Base-by-base conservation (phyloP, 257 asterid genomes). In the Solanum medicagineum region DNA sequence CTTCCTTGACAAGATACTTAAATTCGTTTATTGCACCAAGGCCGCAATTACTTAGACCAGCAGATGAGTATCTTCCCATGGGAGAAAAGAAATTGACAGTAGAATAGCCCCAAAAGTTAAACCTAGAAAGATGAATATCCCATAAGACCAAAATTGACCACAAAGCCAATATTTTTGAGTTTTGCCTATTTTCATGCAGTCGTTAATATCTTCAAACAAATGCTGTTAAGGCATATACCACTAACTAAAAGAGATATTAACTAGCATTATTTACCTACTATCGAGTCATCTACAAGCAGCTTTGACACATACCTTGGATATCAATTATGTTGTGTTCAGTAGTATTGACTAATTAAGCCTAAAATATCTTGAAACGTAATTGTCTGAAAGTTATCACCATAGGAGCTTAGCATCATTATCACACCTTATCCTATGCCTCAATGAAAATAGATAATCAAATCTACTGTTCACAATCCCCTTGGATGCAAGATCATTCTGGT, bases 31-130 rank as follows among this genome's bases (percentile, higher is more conserved):
- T 93, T 66, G 98, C 96, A 54, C 93, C 96, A 47, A 87, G 86
- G 73, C 98, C 97, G 68, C 88, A 89, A 68, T 95, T 91, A 81
- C 69, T 89, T 75, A 83, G 85, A 70, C 97, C 94, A 87, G 91
- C 90, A 80, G 92, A 92, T 53, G 99, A 89, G 88, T 95, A 95
- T 92, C 99, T 94, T 86, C 93, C 93, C 98, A 97, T 95, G 83
- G 99, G 99, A 80, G 99, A 95, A 90, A 95, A 97, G 93, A 84
- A 97, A 90, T 90, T 95, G 88, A 95, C 91, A 8, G 99, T 95
- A 80, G 99, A 97, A 89, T 97, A 97, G 19, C 99, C 99, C 99
- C 99, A 97, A 86, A 93, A 97, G 93, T 97, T 97, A 94, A 93
- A 88, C 93, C 99, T 97, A 91, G 60, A 86, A 10, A 84, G 57